phyloP scores from a whole-genome alignment of 2,329 filamentous ascomycete species.

The Laburnicola sp. region DNA sequence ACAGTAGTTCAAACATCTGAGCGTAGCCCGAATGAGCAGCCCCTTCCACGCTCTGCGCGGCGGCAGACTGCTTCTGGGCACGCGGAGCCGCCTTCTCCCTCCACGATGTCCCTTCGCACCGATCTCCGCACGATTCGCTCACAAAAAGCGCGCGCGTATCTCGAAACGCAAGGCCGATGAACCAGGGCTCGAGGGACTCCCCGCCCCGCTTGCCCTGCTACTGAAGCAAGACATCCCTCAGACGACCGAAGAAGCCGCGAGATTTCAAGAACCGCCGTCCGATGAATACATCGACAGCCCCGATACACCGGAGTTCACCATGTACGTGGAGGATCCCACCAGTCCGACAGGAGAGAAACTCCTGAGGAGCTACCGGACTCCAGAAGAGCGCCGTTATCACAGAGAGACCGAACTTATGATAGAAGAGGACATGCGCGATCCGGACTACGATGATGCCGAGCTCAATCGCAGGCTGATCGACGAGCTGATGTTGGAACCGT shows the following conservation, averaged over 20 bases:
- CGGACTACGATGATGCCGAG: conserved; percentile 33
- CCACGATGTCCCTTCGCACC: conserved; percentile 24
- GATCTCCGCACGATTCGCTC: conserved; percentile 20
- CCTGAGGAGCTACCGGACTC: conserved; percentile 10
- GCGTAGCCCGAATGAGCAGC: not conserved
- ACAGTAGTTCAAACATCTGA: not conserved
- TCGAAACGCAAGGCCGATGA: conserved; percentile 5
- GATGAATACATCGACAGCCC: conserved; percentile 27
- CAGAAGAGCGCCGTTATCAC: conserved; percentile 19
- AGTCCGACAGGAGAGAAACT: conserved; percentile 25
- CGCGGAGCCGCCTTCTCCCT: conserved; percentile 26
- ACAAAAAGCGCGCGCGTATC: conserved; percentile 20
- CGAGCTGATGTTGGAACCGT: conserved; percentile 34
- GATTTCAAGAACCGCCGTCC: conserved; percentile 17
- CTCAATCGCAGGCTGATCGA: conserved; percentile 33
- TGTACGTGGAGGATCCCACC: conserved; percentile 37
- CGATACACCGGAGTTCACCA: conserved; percentile 27
- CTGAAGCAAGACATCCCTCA: not conserved
- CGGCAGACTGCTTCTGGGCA: conserved; percentile 23
- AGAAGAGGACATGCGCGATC: conserved; percentile 24
- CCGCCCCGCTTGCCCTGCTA: not conserved
- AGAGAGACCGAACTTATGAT: conserved; percentile 31
- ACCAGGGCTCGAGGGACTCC: not conserved
- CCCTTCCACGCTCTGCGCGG: not conserved
- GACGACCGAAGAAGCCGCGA: conserved; percentile 9